Percentiles rank a stretch among this genome's conserved stretches.
phyloP scores from a whole-genome alignment of 2,329 filamentous ascomycete genomes.

The Fusarium albidum region DNA sequence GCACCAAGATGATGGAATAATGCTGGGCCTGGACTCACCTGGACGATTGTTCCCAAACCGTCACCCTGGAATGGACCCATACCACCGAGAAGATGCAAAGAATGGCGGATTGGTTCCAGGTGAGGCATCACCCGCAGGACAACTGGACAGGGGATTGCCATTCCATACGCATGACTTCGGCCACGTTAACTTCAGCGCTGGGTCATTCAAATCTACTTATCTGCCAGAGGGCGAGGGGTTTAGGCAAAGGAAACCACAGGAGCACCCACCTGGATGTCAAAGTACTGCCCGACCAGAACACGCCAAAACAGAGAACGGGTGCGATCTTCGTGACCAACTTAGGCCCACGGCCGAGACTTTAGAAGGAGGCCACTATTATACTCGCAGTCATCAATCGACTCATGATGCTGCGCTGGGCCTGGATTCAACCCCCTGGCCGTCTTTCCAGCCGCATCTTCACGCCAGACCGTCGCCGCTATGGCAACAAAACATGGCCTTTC shows the following conservation, averaged over 20 bases:
- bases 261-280: neutral
- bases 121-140: neutral
- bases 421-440: neutral
- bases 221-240: neutral
- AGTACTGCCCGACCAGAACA: neutral
- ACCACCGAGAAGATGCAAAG: neutral
- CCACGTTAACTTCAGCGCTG: neutral
- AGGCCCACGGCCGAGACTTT: constrained; percentile 1
- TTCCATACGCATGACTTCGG: neutral
- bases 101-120: neutral
- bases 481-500: neutral
- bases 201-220: neutral
- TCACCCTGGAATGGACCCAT: neutral
- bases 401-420: neutral
- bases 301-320: neutral
- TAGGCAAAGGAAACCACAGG: neutral
- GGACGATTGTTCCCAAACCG: neutral
- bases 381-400: neutral
- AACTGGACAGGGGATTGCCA: neutral
- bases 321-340: neutral
- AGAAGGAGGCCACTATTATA: constrained; percentile 9
- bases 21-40: constrained; percentile 18
- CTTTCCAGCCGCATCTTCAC: neutral
- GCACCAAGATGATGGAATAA: constrained; percentile 34
- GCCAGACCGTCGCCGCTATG: neutral